Conservation (phyloP, 2,329 filamentous ascomycete species). For the Sclerotinia borealis region DNA sequence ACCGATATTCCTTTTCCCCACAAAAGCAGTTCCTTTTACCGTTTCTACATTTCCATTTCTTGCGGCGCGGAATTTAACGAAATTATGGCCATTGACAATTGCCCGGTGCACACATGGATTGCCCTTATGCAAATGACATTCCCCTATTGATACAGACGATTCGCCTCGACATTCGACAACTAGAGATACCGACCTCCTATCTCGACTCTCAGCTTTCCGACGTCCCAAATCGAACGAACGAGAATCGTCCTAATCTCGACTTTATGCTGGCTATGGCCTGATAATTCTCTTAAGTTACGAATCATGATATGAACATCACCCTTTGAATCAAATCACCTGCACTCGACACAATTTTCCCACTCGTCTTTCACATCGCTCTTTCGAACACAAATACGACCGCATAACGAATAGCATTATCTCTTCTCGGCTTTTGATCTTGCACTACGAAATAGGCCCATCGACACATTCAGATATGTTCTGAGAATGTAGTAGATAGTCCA, state of each 20-base stretch:
- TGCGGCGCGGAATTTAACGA: constrained; percentile 34
- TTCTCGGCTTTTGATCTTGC: constrained; percentile 18
- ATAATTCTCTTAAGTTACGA: constrained; percentile 32
- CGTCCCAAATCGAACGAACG: constrained; percentile 32
- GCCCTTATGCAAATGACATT: constrained; percentile 26
- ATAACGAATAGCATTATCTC: constrained; percentile 19
- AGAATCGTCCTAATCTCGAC: constrained; percentile 37
- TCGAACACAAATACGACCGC: constrained; percentile 15
- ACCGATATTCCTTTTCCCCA: constrained; percentile 22
- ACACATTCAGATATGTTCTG: constrained; percentile 24
- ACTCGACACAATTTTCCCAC: constrained; percentile 18
- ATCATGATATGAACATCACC: constrained; percentile 24
- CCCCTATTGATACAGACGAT: constrained; percentile 32
- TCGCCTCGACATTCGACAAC: constrained; percentile 33
- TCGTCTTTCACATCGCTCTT: constrained; percentile 27
- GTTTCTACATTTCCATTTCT: constrained; percentile 24
- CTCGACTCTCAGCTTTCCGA: constrained; percentile 33
- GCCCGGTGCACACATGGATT: constrained; percentile 26
- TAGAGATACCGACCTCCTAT: constrained; percentile 34
- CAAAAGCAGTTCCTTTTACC: constrained; percentile 35
- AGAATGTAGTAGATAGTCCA: constrained; percentile 26
- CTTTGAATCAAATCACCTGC: constrained; percentile 15
- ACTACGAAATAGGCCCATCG: constrained; percentile 18
- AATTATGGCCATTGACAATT: constrained; percentile 34
- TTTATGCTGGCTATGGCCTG: constrained; percentile 33